These are phyloP conservation scores for Hymenoscyphus infarciens DNA, from an alignment of 2,329 filamentous ascomycete genomes.

Conservation along the genomic window DNA sequence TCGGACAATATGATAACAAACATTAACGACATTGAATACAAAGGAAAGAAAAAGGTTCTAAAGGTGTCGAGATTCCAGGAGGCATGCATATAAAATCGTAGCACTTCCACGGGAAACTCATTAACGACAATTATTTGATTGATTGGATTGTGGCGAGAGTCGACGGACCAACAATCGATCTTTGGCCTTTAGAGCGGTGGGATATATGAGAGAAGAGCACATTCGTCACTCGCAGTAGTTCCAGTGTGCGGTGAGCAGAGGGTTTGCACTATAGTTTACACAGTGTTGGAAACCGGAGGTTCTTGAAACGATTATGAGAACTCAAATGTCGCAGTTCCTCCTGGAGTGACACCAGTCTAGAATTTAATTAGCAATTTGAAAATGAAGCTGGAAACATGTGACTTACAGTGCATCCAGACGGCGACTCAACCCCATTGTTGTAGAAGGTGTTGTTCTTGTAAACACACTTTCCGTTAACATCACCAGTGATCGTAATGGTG, in stretches of 20 bases:
- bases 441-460: slow-evolving; percentile 33
- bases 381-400: slow-evolving; percentile 16
- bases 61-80: slow-evolving; percentile 25
- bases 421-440: slow-evolving; percentile 28
- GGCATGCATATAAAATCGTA: slow-evolving; percentile 16
- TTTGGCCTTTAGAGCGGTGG: slow-evolving; percentile 17
- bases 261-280: slow-evolving; percentile 23
- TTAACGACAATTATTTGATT: slow-evolving; percentile 25
- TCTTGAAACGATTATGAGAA: slow-evolving; percentile 21
- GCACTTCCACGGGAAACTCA: slow-evolving; percentile 18
- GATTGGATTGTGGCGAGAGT: slow-evolving; percentile 25
- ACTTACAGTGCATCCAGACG: slow-evolving; percentile 37
- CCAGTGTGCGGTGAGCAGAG: slow-evolving; percentile 18
- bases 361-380: slow-evolving; percentile 19
- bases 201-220: slow-evolving; percentile 22
- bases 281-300: slow-evolving; percentile 16
- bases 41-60: slow-evolving; percentile 30
- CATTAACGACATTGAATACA: slow-evolving; percentile 35
- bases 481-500: slow-evolving; percentile 72
- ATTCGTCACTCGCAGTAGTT: slow-evolving; percentile 27
- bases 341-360: slow-evolving; percentile 25
- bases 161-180: slow-evolving; percentile 22
- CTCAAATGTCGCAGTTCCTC: slow-evolving; percentile 25
- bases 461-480: slow-evolving; percentile 30
- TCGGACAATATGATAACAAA: slow-evolving; percentile 33